Percentiles rank a stretch among this genome's conserved stretches.
Evolutionary conservation across 2,329 filamentous ascomycete genomes (phyloP).

Genomic region (Penicillium sp.): DNA sequence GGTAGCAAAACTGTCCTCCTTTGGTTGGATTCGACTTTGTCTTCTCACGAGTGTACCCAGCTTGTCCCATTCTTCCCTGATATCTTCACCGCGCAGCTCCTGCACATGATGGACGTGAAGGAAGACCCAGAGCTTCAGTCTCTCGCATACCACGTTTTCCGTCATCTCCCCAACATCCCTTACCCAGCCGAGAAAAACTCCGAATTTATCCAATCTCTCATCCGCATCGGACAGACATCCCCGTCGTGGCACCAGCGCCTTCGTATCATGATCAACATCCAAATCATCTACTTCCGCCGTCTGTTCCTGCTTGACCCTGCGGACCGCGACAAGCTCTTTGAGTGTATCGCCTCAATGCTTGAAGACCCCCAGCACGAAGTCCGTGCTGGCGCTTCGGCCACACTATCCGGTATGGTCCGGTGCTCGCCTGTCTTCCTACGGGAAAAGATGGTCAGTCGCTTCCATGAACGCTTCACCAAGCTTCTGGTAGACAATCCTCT

Average conservation of each 20-base stretch:
- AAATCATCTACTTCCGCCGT: conserved; percentile 95
- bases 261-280: conserved; percentile 94
- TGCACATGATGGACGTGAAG: conserved; percentile 99
- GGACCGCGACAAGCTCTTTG: conserved; percentile 78
- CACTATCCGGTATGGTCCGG: conserved; percentile 94
- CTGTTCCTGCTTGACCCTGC: conserved; percentile 77
- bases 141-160: conserved; percentile 93
- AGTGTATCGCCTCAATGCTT: conserved; percentile 94
- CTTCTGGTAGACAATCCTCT: conserved; percentile 81
- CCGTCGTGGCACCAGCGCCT: conserved; percentile 93
- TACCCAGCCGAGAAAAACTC: conserved; percentile 83
- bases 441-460: conserved; percentile 68
- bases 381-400: conserved; percentile 85
- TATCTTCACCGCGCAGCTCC: conserved; percentile 82
- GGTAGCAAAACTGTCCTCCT: conserved; percentile 93
- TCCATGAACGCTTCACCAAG: conserved; percentile 76
- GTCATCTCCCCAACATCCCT: conserved; percentile 91
- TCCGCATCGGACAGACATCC: conserved; percentile 80
- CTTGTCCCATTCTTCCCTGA: conserved; percentile 88
- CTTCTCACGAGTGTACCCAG: conserved; percentile 88
- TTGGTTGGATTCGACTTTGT: conserved; percentile 89
- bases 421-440: conserved; percentile 84
- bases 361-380: conserved; percentile 90
- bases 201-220: conserved; percentile 78
- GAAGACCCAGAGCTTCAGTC: conserved; percentile 95